Base-by-base conservation (phyloP, 352 stramenopile genomes). In the Globisporangium paroecandrum region DNA sequence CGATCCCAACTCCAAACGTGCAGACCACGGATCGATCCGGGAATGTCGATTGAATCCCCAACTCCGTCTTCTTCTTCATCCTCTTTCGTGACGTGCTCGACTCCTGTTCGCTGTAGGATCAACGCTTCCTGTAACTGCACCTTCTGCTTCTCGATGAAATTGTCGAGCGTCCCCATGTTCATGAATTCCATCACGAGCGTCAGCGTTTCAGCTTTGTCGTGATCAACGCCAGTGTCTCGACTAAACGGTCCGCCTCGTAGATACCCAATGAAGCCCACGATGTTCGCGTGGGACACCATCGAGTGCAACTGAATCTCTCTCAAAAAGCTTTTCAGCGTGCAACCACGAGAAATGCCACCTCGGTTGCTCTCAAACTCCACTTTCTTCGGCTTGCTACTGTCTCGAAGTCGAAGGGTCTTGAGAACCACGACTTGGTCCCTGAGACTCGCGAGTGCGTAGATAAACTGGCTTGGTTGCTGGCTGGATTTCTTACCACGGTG, bases 211-310 rank as follows among this genome's bases (percentile, higher is more conserved):
- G 27, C 25, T 15, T n/a, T 43, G 34, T 25, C 12, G 12, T 36
- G 24, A 13, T 63, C 15, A 5, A n/a, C 3, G 6, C 22, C 27
- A 15, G 6, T 18, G 56, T 56, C 71, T 24, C 29, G 59, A 13
- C 41, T 36, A 10, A 13, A 62, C 22, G 54, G 57, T 9, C 43
- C 55, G 27, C 51, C 65, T 58, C 62, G 55, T 13, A 78, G 20
- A 20, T 74, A 83, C 7, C 87, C 84, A 25, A 90, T 73, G 62
- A 91, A 94, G 13, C 76, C 58, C 56, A 83, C 80, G 22, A 94
- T 75, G 64, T 87, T 86, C 12, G 83, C 78, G 59, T 94, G 86
- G 13, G 72, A 79, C 38, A 94, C 77, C 43, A 78, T 69, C 24
- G 86, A 78, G 68, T 87, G 77, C 20, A 85, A 73, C 34, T 78